Evolutionary conservation across 371 early-diverging fungal genomes (phyloP), one percentile per base, ranked within the genome.

Genomic region (Cokeromyces recurvatus): DNA sequence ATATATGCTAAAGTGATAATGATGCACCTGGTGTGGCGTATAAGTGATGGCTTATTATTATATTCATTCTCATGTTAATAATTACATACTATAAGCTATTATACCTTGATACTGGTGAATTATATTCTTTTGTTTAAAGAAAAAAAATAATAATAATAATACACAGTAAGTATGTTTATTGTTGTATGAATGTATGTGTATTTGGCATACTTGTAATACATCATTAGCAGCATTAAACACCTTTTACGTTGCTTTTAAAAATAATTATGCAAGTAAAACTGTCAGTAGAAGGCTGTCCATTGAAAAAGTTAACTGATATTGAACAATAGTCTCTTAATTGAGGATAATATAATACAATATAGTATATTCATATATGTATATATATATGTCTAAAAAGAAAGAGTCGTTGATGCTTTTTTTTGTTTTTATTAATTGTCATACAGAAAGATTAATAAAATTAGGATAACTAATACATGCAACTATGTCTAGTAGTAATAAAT

Each of bases 11-110:
- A 0, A 73, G 41, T 1, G 63, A 51, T 12, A 59, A 34, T 0
- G 70, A 69, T 4, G 74, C 74, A 6, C 74, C 74, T 10, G 66
- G 45, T 11, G 74, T 66, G 9, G 53, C 54, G 22, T 58, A 58
- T 22, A 72, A 37, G 14, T 68, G 38, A 14, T 46, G 34, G 21
- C 66, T 67, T 4, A 27, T 41, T 12, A 24, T 14, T 8, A 16
- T 27, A 41, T 41, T 29, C 2, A 37, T 21, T 24, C 4, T 31
- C 39, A 27, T 10, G 15, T 27, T 14, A 10, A 27, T 29, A 2
- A 27, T 11, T 27, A 27, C 29, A 11, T 23, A 19, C 16, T 25
- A 22, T 8, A 44, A 21, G 11, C 2, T 9, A 4, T 25, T 53
- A 51, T 61, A 57, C 59, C 39, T 45, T n/a, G 38, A 38, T 4